A percentile compares a stretch with the other conserved stretches of the same genome.
Conservation (phyloP, 1,139 yeast genomes). For the Saccharomycopsis crataegensis region DNA sequence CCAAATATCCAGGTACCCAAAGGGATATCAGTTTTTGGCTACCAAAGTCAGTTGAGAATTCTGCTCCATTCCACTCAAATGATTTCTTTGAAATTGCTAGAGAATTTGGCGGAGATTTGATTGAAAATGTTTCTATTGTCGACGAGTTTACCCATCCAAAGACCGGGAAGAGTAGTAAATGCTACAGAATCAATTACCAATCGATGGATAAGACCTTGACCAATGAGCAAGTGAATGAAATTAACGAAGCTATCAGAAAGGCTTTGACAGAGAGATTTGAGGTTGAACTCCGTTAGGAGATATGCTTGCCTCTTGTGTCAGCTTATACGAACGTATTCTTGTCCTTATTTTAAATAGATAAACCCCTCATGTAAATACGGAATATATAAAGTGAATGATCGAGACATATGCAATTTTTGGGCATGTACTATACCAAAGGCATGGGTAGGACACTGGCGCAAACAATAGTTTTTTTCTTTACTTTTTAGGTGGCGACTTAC, state of each 20-base stretch:
- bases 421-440: too few relatives aligned
- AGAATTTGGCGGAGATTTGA: slow-evolving; percentile 60
- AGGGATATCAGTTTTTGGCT: slow-evolving; percentile 94
- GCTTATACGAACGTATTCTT: not conserved
- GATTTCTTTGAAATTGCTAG: slow-evolving; percentile 94
- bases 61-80: slow-evolving; percentile 57
- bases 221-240: slow-evolving; percentile 37
- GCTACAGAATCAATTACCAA: slow-evolving; percentile 87
- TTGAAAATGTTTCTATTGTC: slow-evolving; percentile 72
- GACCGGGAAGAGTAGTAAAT: slow-evolving; percentile 66
- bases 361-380: not conserved
- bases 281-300: slow-evolving; percentile 26
- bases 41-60: slow-evolving; percentile 31
- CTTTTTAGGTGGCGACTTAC: too few relatives aligned
- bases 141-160: slow-evolving; percentile 87
- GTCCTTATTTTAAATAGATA: not conserved
- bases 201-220: slow-evolving; percentile 89
- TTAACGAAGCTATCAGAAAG: slow-evolving; percentile 35
- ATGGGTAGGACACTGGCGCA: too few relatives aligned
- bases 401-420: too few relatives aligned
- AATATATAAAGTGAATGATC: not conserved
- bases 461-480: too few relatives aligned
- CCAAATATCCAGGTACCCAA: slow-evolving; percentile 80
- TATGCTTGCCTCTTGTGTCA: not conserved
- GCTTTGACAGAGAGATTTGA: slow-evolving; percentile 33